Conservation (phyloP, 202 grass and related monocot genomes). For the Bolboschoenoplectus hybrid region DNA sequence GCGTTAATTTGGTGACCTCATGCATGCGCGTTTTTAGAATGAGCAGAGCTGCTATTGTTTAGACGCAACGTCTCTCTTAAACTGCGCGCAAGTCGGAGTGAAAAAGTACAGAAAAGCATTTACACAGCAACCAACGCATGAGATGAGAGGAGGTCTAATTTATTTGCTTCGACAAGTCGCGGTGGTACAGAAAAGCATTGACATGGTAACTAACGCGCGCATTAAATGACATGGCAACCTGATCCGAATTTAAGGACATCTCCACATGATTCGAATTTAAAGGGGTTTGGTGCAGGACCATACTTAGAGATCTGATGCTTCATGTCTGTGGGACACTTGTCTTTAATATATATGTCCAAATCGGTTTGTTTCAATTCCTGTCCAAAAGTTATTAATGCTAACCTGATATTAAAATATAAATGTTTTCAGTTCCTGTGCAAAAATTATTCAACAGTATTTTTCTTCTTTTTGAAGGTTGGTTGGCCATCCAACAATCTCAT, state of each 20-base stretch:
- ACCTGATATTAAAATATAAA: neutral
- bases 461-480: neutral
- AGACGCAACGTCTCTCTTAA: too few relatives aligned
- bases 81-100: too few relatives aligned
- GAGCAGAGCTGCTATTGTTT: too few relatives aligned
- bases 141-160: neutral
- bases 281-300: neutral
- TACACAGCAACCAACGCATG: neutral
- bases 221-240: conserved; percentile 10
- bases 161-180: neutral
- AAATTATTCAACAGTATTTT: too few relatives aligned
- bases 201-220: neutral
- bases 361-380: neutral
- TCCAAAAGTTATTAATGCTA: neutral
- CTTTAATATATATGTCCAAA: neutral
- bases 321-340: neutral
- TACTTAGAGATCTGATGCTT: neutral
- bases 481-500: neutral
- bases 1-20: neutral
- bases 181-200: neutral
- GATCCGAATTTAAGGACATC: neutral
- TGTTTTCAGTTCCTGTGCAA: too few relatives aligned
- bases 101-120: too few relatives aligned
- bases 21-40: neutral
- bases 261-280: neutral